Percentiles rank a stretch among this genome's conserved stretches.
phyloP scores from a whole-genome alignment of 1,284 basidiomycete genomes.

The Volvariella surrecta region DNA sequence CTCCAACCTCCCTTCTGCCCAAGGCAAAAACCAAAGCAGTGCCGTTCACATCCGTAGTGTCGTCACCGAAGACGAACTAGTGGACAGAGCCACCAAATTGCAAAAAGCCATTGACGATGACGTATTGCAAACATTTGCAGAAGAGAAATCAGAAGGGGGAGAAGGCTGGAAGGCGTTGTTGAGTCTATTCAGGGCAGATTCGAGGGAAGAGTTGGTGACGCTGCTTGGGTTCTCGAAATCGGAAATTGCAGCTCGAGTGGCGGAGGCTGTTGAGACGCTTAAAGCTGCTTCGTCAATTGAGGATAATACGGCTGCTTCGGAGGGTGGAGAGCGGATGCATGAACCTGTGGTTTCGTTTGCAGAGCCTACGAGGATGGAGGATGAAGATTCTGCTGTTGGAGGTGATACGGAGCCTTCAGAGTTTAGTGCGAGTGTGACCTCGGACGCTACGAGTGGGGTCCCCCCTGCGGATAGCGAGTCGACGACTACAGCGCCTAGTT shows the following conservation, averaged over 20 bases:
- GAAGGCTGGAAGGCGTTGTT: constrained; percentile 85
- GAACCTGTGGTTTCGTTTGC: constrained; percentile 74
- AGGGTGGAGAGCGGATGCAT: constrained; percentile 33
- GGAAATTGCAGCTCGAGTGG: constrained; percentile 75
- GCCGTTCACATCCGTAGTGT: constrained; percentile 73
- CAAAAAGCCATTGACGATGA: constrained; percentile 61
- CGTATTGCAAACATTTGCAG: constrained; percentile 56
- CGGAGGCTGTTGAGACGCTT: constrained; percentile 74
- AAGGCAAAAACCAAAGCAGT: constrained; percentile 72
- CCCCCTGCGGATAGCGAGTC: constrained; percentile 65
- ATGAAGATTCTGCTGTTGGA: constrained; percentile 29
- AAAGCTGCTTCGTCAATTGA: constrained; percentile 31
- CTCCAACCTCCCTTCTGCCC: constrained; percentile 62
- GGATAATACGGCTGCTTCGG: constrained; percentile 28
- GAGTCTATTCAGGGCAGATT: constrained; percentile 86
- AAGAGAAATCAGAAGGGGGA: constrained; percentile 33
- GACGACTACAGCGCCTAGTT: constrained; percentile 73
- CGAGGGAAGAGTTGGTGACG: constrained; percentile 84
- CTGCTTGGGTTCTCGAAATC: constrained; percentile 91
- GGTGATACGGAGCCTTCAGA: constrained; percentile 59
- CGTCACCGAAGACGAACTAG: constrained; percentile 71
- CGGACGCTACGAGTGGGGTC: constrained; percentile 54
- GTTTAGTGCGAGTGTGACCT: constrained; percentile 58
- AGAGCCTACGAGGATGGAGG: constrained; percentile 26
- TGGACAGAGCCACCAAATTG: constrained; percentile 72